These are phyloP conservation scores for Viola odorata DNA, from an alignment of 345 rosid genomes.

Conservation along the genomic window DNA sequence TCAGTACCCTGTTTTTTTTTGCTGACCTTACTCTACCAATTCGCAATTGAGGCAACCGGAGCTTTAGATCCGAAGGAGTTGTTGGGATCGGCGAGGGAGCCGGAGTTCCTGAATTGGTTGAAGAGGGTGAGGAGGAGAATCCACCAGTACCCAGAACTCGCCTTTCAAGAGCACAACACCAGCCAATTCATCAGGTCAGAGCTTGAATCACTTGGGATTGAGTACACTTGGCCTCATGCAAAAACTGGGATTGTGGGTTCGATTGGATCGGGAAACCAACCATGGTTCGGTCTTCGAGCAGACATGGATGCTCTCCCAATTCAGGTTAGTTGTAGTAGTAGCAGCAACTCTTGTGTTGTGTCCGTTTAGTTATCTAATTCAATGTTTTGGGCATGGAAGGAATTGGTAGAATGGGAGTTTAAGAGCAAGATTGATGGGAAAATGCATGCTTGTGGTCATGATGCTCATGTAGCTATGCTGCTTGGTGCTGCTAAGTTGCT, in stretches of 20 bases:
- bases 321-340: constrained; percentile 34
- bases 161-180: constrained; percentile 39
- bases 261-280: constrained; percentile 36
- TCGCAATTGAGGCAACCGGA: no score
- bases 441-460: constrained; percentile 67
- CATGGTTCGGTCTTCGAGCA: constrained; percentile 50
- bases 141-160: constrained; percentile 49
- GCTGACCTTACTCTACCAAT: no score
- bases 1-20: no score
- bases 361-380: neutral
- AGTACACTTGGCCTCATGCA: constrained; percentile 45
- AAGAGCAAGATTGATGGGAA: constrained; percentile 43
- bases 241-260: constrained; percentile 46
- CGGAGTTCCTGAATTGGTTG: constrained; percentile 41
- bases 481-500: constrained; percentile 56
- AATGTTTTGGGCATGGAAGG: constrained; percentile 9
- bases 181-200: constrained; percentile 34
- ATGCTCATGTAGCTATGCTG: constrained; percentile 45
- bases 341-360: neutral
- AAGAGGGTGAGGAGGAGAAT: constrained; percentile 33
- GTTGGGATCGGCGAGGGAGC: constrained; percentile 31
- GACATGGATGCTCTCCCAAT: constrained; percentile 59
- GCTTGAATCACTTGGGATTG: constrained; percentile 35
- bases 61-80: no score
- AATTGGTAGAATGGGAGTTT: constrained; percentile 41